phyloP scores from a whole-genome alignment of 441 rosid genomes.

The Daphne laureola region DNA sequence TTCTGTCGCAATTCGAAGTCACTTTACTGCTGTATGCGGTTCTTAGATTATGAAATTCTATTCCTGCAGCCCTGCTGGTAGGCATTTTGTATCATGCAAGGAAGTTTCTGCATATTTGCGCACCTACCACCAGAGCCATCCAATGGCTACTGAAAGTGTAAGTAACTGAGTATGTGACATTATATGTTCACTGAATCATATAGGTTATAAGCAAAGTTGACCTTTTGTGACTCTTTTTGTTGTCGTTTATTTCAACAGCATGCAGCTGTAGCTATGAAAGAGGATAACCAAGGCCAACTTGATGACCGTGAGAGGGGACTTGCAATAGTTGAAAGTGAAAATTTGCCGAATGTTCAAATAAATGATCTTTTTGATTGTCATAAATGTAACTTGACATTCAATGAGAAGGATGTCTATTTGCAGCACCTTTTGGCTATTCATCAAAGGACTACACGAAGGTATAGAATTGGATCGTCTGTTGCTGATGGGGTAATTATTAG shows the following conservation, averaged over 20 bases:
- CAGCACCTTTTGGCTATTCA: slow-evolving; percentile 66
- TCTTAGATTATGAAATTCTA: not conserved
- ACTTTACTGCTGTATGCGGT: too few relatives aligned
- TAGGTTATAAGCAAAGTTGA: not conserved
- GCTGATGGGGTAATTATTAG: slow-evolving; percentile 69
- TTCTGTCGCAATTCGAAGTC: not conserved
- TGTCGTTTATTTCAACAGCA: slow-evolving; percentile 30
- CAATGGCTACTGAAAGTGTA: slow-evolving; percentile 30
- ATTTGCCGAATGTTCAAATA: slow-evolving; percentile 49
- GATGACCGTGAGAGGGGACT: slow-evolving; percentile 27
- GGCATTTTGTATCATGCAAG: slow-evolving; percentile 60
- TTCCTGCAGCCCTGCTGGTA: slow-evolving; percentile 52
- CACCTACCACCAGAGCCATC: slow-evolving; percentile 26
- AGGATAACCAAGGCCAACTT: slow-evolving; percentile 27
- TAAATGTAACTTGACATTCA: slow-evolving; percentile 60
- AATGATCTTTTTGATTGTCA: slow-evolving; percentile 56
- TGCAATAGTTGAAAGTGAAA: slow-evolving; percentile 31
- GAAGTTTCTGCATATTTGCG: slow-evolving; percentile 56
- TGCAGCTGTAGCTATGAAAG: slow-evolving; percentile 22
- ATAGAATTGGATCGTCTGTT: slow-evolving; percentile 62
- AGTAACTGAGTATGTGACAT: slow-evolving; percentile 12
- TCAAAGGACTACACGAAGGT: slow-evolving; percentile 52
- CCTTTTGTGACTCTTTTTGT: slow-evolving; percentile 10
- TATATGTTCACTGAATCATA: not conserved
- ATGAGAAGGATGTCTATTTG: slow-evolving; percentile 56